These are phyloP conservation scores for Sclerotinia sclerotiorum DNA, from an alignment of 2,329 filamentous ascomycete genomes.

Conservation along the genomic window DNA sequence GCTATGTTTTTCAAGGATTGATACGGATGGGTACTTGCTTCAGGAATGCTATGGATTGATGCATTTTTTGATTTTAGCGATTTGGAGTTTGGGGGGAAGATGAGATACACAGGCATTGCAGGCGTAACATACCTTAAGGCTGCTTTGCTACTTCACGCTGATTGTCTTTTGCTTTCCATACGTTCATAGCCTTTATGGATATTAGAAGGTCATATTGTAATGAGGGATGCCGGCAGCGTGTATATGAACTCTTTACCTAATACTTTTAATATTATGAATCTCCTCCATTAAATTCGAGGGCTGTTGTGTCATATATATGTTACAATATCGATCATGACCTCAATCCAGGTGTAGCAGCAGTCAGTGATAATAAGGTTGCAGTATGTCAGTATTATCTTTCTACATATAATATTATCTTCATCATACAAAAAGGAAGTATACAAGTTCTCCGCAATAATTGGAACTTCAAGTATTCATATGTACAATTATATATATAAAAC, in stretches of 20 bases:
- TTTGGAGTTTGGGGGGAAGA: slow-evolving; percentile 21
- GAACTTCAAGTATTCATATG: background rate
- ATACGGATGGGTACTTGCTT: slow-evolving; percentile 13
- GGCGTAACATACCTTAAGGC: slow-evolving; percentile 17
- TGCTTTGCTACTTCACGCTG: slow-evolving; percentile 5
- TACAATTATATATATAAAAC: background rate
- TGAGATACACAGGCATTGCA: slow-evolving; percentile 23
- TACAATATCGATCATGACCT: background rate
- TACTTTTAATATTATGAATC: background rate
- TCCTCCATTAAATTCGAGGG: background rate
- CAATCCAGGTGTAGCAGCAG: background rate
- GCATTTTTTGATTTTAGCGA: slow-evolving; percentile 23
- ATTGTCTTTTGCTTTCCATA: background rate
- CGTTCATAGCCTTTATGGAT: slow-evolving; percentile 10
- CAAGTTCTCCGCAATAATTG: background rate
- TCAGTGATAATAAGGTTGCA: background rate
- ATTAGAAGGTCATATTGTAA: slow-evolving; percentile 6
- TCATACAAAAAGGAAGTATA: background rate
- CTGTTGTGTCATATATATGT: background rate
- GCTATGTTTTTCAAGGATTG: slow-evolving; percentile 9
- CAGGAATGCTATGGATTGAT: slow-evolving; percentile 16
- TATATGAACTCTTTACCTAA: slow-evolving; percentile 11
- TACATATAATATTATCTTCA: background rate
- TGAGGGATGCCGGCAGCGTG: background rate
- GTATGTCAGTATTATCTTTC: background rate